Base-by-base conservation (phyloP, 805 yeast species). In the Groenewaldozyma salmanticensis region DNA sequence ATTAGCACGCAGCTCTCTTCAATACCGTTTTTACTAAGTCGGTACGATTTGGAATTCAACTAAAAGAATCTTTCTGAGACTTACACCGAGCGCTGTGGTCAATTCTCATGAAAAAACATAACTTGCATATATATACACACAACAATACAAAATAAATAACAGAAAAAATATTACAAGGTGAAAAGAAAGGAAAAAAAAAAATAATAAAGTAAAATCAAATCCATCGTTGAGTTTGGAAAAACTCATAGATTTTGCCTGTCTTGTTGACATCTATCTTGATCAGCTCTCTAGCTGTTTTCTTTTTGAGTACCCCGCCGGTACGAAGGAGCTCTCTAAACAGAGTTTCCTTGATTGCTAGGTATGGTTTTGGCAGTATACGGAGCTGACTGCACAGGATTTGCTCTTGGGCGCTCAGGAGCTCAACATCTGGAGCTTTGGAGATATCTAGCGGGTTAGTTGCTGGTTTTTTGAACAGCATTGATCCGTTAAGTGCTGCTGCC, bases 141-240 rank as follows among this genome's bases (percentile, higher is more conserved):
- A 16, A 21, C 5, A 16, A 22, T 17, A 31, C 31, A 29, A 16
- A n/a, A 19, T 11, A 20, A 31, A 31, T 5, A 31, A 7, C 7
- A 17, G n/a, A 16, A 19, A 5, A 13, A 13, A 31, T 27, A 16
- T 11, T 21, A 21, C 22, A 16, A 16, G 19, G n/a, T 16, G 19
- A 19, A 5, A 31, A 21, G 15, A 11, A 33, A 7, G 7, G 27
- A 11, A 21, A 22, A 20, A 21, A 37, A 35, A 41, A 41, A 39
- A 29, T 38, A 38, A 33, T 37, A 38, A 42, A 32, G 18, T 16
- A 33, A n/a, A 5, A 34, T 35, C 37, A 48, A n/a, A 77, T 59
- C 98, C 98, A 92, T 44, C 85, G 83, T 71, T 92, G 96, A 45
- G 79, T 77, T 45, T 82, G 84, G 60, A 92, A 92, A 57, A 92